Base-by-base conservation (phyloP, 2,329 filamentous ascomycete species). In the Fusarium sp. region DNA sequence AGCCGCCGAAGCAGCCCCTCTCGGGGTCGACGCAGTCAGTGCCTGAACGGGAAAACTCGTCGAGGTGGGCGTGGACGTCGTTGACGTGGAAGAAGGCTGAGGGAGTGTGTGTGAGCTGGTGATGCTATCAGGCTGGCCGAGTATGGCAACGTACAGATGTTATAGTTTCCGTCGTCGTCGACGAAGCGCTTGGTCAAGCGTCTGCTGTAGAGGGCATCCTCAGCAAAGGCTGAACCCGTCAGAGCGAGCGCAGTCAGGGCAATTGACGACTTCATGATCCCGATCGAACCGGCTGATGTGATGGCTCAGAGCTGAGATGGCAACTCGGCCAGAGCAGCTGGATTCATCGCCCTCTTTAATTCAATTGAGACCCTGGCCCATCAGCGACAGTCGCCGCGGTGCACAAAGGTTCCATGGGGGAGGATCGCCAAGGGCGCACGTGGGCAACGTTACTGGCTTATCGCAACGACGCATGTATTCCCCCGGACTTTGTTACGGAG, bases 31-130 rank as follows among this genome's bases (percentile, higher is more conserved):
- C 82, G 76, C 87, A 89, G 73, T 88, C 85, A 10, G 84, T 83
- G 50, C 87, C 87, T 0, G 84, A 84, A 13, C 81, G 80, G 25
- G 81, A 77, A 73, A 85, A 89, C 72, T 89, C 75, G 69, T 89
- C 86, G 15, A 89, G 77, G 70, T 89, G 87, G 13, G 87, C 82
- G 70, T 89, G 87, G 13, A 89, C 84, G 70, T 89, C 87, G 69
- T 89, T 89, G 78, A 89, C 80, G 71, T 89, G 87, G 75, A 88
- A 88, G 76, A 89, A 88, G 7, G 86, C 78, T 79, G 8, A 10
- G 6, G 10, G 31, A 9, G 9, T 5, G 4, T 5, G 4, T 25
- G 10, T 48, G 2, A 43, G 49, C 23, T 31, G 13, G n/a, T 21
- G 38, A 10, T 21, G 10, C 13, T 19, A 9, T 6, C 9, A 36